Evolutionary conservation across 2,329 filamentous ascomycete species (phyloP).

Genomic region (Aspergillus clavatus): DNA sequence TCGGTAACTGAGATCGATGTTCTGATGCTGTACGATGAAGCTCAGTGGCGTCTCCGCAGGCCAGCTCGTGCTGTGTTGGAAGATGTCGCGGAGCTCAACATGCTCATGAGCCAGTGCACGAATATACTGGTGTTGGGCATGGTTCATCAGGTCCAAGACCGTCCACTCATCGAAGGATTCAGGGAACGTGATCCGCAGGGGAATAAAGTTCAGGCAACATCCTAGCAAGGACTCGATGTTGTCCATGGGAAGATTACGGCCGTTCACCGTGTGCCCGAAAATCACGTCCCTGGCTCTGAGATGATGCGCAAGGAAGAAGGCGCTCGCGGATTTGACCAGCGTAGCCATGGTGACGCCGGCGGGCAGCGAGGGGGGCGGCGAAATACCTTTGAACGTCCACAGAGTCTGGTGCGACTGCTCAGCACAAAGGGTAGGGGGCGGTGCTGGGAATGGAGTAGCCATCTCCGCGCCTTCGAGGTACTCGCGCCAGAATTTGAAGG

Average conservation of each 20-base stretch:
- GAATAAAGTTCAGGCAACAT: not conserved
- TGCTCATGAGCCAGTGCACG: not conserved
- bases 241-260: not conserved
- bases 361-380: not conserved
- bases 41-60: not conserved
- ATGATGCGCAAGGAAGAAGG: not conserved
- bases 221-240: not conserved
- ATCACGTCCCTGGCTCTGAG: not conserved
- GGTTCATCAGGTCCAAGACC: not conserved
- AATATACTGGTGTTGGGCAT: not conserved
- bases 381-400: not conserved
- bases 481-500: not conserved
- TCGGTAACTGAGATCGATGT: not conserved
- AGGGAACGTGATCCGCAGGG: not conserved
- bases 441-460: not conserved
- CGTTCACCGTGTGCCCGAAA: not conserved
- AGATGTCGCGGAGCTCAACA: not conserved
- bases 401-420: not conserved
- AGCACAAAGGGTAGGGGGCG: not conserved
- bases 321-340: not conserved
- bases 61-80: not conserved
- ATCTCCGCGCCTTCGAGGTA: not conserved
- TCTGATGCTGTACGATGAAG: not conserved
- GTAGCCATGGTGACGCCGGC: not conserved
- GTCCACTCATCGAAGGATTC: not conserved